Conservation (phyloP, 2,329 filamentous ascomycete genomes). For the Sporothrix humicola region DNA sequence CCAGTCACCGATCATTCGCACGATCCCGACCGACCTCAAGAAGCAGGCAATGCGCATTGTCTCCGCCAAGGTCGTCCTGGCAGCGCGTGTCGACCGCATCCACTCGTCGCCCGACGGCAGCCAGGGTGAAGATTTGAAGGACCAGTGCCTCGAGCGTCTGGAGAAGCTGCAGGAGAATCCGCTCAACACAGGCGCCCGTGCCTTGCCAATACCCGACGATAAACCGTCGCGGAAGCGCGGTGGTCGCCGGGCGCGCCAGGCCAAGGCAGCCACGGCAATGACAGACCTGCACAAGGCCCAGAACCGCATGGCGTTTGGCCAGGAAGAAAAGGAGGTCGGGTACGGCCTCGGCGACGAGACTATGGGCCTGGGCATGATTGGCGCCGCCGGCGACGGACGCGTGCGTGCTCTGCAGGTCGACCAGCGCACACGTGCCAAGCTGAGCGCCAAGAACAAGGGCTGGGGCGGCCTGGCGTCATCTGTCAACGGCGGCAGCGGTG, state of each 20-base stretch:
- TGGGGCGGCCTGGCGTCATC: conserved; percentile 70
- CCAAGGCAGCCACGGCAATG: conserved; percentile 96
- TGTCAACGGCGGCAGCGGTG: conserved; percentile 52
- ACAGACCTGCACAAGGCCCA: conserved; percentile 95
- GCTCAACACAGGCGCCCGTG: conserved; percentile 84
- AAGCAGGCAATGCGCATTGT: conserved; percentile 95
- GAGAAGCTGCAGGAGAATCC: conserved; percentile 93
- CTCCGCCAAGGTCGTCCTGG: conserved; percentile 90
- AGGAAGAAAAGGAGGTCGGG: conserved; percentile 91
- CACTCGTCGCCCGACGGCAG: conserved; percentile 82
- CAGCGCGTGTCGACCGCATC: conserved; percentile 85
- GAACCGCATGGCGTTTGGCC: conserved; percentile 93
- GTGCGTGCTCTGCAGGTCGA: conserved; percentile 90
- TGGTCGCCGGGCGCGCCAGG: conserved; percentile 85
- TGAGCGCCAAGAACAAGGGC: conserved; percentile 93
- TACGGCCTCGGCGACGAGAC: conserved; percentile 87
- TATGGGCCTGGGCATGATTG: conserved; percentile 93
- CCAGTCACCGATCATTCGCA: conserved; percentile 85
- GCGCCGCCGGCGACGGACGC: conserved; percentile 82
- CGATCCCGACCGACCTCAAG: conserved; percentile 84
- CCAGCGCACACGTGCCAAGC: conserved; percentile 87
- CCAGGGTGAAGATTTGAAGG: conserved; percentile 79
- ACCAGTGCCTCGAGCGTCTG: conserved; percentile 81
- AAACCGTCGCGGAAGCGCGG: conserved; percentile 93
- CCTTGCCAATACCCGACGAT: conserved; percentile 90